Evolutionary conservation across 2,329 filamentous ascomycete species (phyloP).

Genomic region (Fusarium cicatricum): DNA sequence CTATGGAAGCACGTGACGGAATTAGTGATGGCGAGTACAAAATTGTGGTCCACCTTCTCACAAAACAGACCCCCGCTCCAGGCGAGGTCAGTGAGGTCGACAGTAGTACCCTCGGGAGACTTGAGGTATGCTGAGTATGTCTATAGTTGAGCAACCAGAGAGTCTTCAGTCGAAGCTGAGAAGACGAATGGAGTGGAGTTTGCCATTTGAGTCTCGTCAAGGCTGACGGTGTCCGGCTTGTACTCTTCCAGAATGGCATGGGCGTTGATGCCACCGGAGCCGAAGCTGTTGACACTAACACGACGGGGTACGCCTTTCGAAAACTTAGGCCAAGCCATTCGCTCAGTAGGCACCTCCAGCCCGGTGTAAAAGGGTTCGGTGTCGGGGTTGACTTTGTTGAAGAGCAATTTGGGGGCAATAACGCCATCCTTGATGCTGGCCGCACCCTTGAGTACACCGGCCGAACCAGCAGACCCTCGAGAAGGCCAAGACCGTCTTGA

Average conservation of each 20-base stretch:
- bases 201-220: too few relatives aligned
- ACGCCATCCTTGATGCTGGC: not conserved
- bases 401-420: slow-evolving; percentile 57
- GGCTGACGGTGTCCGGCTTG: too few relatives aligned
- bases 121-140: too few relatives aligned
- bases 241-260: slow-evolving; percentile 23
- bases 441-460: slow-evolving; percentile 60
- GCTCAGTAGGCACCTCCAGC: slow-evolving; percentile 24
- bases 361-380: slow-evolving; percentile 20
- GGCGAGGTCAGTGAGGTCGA: too few relatives aligned
- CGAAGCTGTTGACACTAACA: slow-evolving; percentile 32
- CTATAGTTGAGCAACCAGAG: too few relatives aligned
- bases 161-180: too few relatives aligned
- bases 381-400: slow-evolving; percentile 56
- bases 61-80: too few relatives aligned
- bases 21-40: too few relatives aligned
- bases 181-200: too few relatives aligned
- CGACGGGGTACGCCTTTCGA: not conserved
- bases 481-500: slow-evolving; percentile 63
- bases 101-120: too few relatives aligned
- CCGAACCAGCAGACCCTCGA: slow-evolving; percentile 60
- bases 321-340: slow-evolving; percentile 19
- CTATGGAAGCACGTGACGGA: too few relatives aligned
- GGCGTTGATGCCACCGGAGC: slow-evolving; percentile 24
- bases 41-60: too few relatives aligned